phyloP scores from a whole-genome alignment of 345 rosid species.

The Sapria himalayana region DNA sequence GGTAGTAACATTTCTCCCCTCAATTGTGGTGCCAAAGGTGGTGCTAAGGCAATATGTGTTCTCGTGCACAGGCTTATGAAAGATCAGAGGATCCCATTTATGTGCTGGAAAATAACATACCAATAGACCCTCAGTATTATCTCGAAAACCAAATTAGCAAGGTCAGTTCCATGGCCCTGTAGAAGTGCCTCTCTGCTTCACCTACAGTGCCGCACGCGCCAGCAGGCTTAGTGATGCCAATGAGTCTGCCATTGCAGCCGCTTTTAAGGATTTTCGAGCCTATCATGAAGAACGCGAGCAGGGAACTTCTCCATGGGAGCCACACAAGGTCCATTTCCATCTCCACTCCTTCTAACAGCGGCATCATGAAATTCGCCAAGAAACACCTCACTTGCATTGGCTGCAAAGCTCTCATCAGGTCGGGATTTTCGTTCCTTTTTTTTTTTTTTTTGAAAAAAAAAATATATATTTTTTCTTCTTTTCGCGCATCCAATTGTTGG shows the following conservation, averaged over 20 bases:
- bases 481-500: too few relatives aligned
- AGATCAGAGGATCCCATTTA: slow-evolving; percentile 90
- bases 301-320: slow-evolving; percentile 77
- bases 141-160: slow-evolving; percentile 90
- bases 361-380: slow-evolving; percentile 89
- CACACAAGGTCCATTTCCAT: slow-evolving; percentile 89
- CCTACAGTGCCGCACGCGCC: too few relatives aligned
- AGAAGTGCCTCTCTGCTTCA: slow-evolving; percentile 1
- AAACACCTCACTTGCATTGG: slow-evolving; percentile 73
- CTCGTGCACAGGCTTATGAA: slow-evolving; percentile 57
- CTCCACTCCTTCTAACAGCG: slow-evolving; percentile 72
- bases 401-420: slow-evolving; percentile 73
- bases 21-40: background rate
- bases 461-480: too few relatives aligned
- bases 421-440: background rate
- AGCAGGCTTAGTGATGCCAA: slow-evolving; percentile 4
- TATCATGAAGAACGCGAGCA: slow-evolving; percentile 81
- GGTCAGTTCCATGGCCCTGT: slow-evolving; percentile 23
- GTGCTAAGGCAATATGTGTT: background rate
- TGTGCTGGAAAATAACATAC: slow-evolving; percentile 77
- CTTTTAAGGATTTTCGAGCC: slow-evolving; percentile 93
- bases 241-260: slow-evolving; percentile 33
- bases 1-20: slow-evolving; percentile 17
- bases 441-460: too few relatives aligned
- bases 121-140: slow-evolving; percentile 82